phyloP scores from a whole-genome alignment of 345 rosid species.

The Syzygium oleosum region DNA sequence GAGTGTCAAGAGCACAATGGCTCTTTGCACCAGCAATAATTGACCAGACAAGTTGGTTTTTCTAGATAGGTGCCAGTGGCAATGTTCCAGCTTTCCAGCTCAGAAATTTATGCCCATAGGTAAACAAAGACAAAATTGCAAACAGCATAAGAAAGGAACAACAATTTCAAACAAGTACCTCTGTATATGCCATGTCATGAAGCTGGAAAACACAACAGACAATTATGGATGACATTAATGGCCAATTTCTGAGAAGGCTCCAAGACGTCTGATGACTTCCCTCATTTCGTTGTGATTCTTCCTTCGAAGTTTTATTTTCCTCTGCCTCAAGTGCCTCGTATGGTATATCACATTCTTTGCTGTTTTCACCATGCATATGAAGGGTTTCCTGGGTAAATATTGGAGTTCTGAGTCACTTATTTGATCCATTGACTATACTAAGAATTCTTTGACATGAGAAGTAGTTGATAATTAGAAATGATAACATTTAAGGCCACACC shows the following conservation, averaged over 20 bases:
- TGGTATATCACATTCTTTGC: conserved; percentile 1
- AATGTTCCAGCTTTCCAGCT: not conserved
- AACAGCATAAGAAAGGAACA: not conserved
- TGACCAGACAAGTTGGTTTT: not conserved
- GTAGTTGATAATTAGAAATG: not conserved
- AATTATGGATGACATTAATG: conserved; percentile 32
- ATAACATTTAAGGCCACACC: not conserved
- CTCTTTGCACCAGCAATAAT: not conserved
- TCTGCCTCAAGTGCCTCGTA: conserved; percentile 4
- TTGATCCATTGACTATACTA: not conserved
- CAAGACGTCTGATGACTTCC: not conserved
- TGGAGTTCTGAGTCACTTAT: not conserved
- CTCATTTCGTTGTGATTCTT: not conserved
- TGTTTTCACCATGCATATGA: conserved; percentile 23
- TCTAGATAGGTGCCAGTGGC: not conserved
- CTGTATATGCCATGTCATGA: conserved; percentile 50
- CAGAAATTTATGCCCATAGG: not conserved
- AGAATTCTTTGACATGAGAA: not conserved
- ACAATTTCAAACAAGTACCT: conserved; percentile 7
- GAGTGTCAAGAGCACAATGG: not conserved
- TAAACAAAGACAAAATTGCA: not conserved
- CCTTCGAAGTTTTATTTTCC: not conserved
- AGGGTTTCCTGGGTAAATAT: conserved; percentile 34
- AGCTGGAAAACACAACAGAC: conserved; percentile 42
- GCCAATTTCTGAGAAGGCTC: conserved; percentile 39